Conservation (phyloP, 2,329 filamentous ascomycete species). For the Fusarium foetens region DNA sequence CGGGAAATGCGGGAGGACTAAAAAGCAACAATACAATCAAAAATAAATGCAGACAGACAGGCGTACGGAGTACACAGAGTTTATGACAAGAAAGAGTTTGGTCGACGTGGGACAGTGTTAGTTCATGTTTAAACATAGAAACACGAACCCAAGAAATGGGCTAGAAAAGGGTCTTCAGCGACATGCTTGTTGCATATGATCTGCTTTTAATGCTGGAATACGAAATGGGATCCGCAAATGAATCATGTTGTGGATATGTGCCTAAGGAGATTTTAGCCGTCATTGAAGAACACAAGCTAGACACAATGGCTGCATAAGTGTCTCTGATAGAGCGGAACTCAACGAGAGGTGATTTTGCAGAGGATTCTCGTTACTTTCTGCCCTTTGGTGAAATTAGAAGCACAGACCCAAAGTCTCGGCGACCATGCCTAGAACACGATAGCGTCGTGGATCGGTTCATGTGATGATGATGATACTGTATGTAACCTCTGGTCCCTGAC, state of each 20-base stretch:
- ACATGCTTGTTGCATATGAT: conserved; percentile 30
- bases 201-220: conserved; percentile 26
- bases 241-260: conserved; percentile 11
- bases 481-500: conserved; percentile 29
- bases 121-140: conserved; percentile 3
- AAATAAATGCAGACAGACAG: background rate
- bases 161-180: conserved; percentile 1
- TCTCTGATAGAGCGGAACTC: background rate
- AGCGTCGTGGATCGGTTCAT: conserved; percentile 20
- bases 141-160: background rate
- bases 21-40: conserved; percentile 1
- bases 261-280: background rate
- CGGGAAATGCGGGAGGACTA: conserved; percentile 18
- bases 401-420: conserved; percentile 10
- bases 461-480: conserved; percentile 28
- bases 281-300: background rate
- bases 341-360: background rate
- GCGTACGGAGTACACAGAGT: background rate
- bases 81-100: background rate
- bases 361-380: background rate
- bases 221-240: conserved; percentile 3
- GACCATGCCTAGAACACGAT: conserved; percentile 26
- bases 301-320: background rate
- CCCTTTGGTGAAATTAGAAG: conserved; percentile 13
- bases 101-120: background rate